Evolutionary conservation across 2,329 filamentous ascomycete species (phyloP), one percentile per base, ranked within the genome.

Genomic region (Amauroascus verrucosus): DNA sequence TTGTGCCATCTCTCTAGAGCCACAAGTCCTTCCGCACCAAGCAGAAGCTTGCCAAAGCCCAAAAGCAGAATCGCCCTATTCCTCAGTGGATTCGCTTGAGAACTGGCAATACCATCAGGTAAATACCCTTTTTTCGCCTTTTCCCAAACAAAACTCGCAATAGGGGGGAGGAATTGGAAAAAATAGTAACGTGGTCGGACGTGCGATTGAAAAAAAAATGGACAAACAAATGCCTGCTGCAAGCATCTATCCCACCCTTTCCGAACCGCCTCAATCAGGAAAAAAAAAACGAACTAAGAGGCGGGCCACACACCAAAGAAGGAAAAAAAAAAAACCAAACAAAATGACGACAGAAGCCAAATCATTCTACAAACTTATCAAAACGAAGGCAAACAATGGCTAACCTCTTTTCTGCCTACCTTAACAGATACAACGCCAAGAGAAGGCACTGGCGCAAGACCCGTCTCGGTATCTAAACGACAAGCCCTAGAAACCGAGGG

Each of bases 21-120:
- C 89, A 98, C 82, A 98, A 98, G 86, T 88, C 90, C 75, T 98
- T 98, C 89, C 87, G 90, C 76, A 96, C 90, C 79, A 98, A 98
- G 90, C 86, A 94, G 79, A 98, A 98, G 93, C 89, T 98, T 81
- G 93, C 93, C 74, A 96, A 91, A 83, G 93, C 93, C 75, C 91
- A 97, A 83, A 97, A 95, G 85, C 91, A 97, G 83, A 98, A 98
- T 86, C 86, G 93, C 75, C 93, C 93, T 68, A 96, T 98, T 75
- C 93, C 93, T 65, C 93, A 98, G 83, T 98, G 93, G 93, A 97
- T 98, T 75, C 86, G 93, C 75, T 84, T 98, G 72, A 86, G 91
- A 76, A 97, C 93, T 70, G 86, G 84, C 77, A 98, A 98, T 85
- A 96, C 90, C 78, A 96, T 98, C 81, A 87, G 91, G 93, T 98